These are phyloP conservation scores for Neoscytalidium dimidiatum DNA, from an alignment of 2,329 filamentous ascomycete species.

Conservation along the genomic window DNA sequence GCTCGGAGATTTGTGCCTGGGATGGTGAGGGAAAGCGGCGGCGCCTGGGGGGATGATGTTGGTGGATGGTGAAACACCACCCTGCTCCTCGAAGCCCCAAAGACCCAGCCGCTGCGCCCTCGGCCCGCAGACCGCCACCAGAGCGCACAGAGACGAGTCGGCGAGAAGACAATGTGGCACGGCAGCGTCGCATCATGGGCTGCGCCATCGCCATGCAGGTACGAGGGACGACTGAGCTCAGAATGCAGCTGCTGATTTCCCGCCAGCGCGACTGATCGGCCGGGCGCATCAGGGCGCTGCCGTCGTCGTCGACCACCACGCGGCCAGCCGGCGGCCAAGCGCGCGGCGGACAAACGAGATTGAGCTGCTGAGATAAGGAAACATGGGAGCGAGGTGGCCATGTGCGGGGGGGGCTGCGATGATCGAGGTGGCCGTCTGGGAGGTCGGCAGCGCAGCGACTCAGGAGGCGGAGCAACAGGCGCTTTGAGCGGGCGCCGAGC, in stretches of 20 bases:
- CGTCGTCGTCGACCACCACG: neutral
- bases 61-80: constrained; percentile 9
- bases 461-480: constrained; percentile 4
- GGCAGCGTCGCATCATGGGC: constrained; percentile 7
- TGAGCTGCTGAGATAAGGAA: constrained; percentile 7
- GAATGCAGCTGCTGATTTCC: neutral
- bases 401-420: neutral
- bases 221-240: neutral
- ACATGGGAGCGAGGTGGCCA: neutral
- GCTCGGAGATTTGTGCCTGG: constrained; percentile 6
- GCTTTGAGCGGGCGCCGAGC: neutral
- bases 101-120: neutral
- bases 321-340: neutral
- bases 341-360: neutral
- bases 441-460: neutral
- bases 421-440: neutral
- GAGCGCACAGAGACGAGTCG: neutral
- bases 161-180: constrained; percentile 5
- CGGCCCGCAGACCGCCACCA: constrained; percentile 15
- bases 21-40: neutral
- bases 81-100: neutral
- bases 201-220: neutral
- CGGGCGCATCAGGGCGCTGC: neutral
- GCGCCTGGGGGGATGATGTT: neutral
- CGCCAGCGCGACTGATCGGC: neutral